A percentile compares a stretch with the other conserved stretches of the same genome.
These are phyloP conservation scores for Cicer yamashitae DNA, from an alignment of 306 rosid species.

Conservation along the genomic window DNA sequence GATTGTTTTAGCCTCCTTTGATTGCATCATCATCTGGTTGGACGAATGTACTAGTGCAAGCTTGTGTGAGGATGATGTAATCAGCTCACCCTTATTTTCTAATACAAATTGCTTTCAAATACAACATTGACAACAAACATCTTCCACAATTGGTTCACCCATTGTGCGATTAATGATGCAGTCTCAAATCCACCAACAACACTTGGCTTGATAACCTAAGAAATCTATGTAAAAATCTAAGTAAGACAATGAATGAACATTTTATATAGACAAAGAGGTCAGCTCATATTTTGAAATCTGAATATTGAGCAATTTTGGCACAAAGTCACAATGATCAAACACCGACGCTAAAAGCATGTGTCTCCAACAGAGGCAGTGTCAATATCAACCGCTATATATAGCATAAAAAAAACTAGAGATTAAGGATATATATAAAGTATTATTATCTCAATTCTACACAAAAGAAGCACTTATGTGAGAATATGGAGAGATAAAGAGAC, in stretches of 20 bases:
- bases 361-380: neutral
- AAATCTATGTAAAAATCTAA: slow-evolving; percentile 28
- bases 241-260: slow-evolving; percentile 17
- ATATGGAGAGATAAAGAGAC: too few species aligned
- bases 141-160: slow-evolving; percentile 90
- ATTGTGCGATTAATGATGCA: slow-evolving; percentile 76
- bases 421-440: neutral
- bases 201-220: slow-evolving; percentile 93
- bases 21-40: too few species aligned
- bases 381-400: slow-evolving; percentile 25
- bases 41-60: too few species aligned
- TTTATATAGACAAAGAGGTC: slow-evolving; percentile 33
- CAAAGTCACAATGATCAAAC: neutral
- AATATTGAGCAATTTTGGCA: slow-evolving; percentile 29
- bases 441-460: slow-evolving; percentile 4
- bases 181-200: slow-evolving; percentile 94
- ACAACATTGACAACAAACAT: slow-evolving; percentile 87
- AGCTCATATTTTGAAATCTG: neutral
- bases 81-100: too few species aligned
- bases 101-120: slow-evolving; percentile 77
- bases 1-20: too few species aligned
- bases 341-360: neutral
- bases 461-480: neutral
- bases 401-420: slow-evolving; percentile 2
- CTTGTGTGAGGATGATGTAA: too few species aligned